A percentile compares a stretch with the other conserved stretches of the same genome.
Conservation (phyloP, 768 basidiomycete genomes). For the Boletus pseudo-olivaceus region DNA sequence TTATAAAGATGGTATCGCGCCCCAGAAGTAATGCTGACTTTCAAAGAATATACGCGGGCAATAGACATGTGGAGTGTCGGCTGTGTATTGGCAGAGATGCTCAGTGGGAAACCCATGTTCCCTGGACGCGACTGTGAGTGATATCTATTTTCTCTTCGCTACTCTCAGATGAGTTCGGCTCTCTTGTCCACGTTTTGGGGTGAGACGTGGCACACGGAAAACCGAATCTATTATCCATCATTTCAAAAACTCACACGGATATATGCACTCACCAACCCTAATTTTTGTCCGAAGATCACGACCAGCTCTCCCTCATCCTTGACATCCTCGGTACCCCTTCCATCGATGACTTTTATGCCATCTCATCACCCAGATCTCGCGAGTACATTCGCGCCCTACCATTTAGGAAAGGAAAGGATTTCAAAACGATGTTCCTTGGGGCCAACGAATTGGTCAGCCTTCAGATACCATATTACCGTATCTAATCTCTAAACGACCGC, state of each 20-base stretch:
- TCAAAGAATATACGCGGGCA: constrained; percentile 89
- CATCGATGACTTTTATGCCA: constrained; percentile 93
- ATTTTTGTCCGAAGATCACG: constrained; percentile 59
- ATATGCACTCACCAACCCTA: not conserved
- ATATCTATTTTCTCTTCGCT: not conserved
- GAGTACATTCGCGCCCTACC: constrained; percentile 89
- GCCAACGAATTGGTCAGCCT: constrained; percentile 60
- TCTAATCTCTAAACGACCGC: not conserved
- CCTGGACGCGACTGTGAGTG: constrained; percentile 85
- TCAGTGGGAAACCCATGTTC: constrained; percentile 88
- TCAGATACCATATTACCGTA: not conserved
- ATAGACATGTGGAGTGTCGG: constrained; percentile 89
- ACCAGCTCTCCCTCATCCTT: constrained; percentile 89
- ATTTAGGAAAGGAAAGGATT: constrained; percentile 76
- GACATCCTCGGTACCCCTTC: constrained; percentile 91
- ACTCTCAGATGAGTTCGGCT: not conserved
- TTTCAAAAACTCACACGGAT: not conserved
- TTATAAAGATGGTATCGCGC: constrained; percentile 86
- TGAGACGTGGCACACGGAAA: not conserved
- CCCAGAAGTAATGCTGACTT: constrained; percentile 97
- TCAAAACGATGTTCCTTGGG: constrained; percentile 66
- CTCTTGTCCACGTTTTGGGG: not conserved
- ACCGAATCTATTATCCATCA: not conserved
- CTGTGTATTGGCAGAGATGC: constrained; percentile 88
- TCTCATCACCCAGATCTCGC: constrained; percentile 72